Percentiles rank a stretch among this genome's conserved stretches.
Evolutionary conservation across 345 rosid species (phyloP).

Genomic region (Sonneratia alba): DNA sequence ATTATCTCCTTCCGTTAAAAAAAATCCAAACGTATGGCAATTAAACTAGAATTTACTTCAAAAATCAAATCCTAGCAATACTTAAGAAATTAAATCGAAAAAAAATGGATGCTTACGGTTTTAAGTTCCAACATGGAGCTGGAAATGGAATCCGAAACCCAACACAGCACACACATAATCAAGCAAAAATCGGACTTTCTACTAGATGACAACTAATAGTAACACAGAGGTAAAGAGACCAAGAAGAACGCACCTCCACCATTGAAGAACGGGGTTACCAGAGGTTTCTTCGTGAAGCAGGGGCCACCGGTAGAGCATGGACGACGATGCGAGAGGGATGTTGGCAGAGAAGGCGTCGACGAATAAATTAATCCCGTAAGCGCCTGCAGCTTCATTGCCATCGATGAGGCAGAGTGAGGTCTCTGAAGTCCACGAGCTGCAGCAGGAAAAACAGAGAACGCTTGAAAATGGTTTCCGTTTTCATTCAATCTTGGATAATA

Average conservation of each 20-base stretch:
- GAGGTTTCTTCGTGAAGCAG: slow-evolving; percentile 24
- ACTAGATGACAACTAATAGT: not conserved
- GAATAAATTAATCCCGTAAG: slow-evolving; percentile 32
- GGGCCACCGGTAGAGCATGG: slow-evolving; percentile 24
- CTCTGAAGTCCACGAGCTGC: not conserved
- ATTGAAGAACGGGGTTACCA: slow-evolving; percentile 30
- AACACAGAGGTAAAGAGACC: not conserved
- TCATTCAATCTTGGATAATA: not conserved
- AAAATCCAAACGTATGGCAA: not conserved
- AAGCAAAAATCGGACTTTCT: not conserved
- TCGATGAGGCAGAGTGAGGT: slow-evolving; percentile 8
- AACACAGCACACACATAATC: not conserved
- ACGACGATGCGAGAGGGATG: slow-evolving; percentile 22
- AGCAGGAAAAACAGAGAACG: not conserved
- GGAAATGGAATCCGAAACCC: not conserved
- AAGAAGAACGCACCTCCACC: slow-evolving; percentile 11
- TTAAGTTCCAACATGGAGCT: not conserved
- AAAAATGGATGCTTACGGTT: not conserved
- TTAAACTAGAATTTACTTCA: not conserved
- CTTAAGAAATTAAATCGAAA: not conserved
- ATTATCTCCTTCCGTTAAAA: not conserved
- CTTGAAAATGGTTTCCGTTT: not conserved
- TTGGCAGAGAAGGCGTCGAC: slow-evolving; percentile 6
- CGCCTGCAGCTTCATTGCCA: slow-evolving; percentile 29
- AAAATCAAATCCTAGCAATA: not conserved